Percentiles rank a stretch among this genome's conserved stretches.
These are phyloP conservation scores for Cucumis melo DNA, from an alignment of 306 rosid species.

Conservation along the genomic window DNA sequence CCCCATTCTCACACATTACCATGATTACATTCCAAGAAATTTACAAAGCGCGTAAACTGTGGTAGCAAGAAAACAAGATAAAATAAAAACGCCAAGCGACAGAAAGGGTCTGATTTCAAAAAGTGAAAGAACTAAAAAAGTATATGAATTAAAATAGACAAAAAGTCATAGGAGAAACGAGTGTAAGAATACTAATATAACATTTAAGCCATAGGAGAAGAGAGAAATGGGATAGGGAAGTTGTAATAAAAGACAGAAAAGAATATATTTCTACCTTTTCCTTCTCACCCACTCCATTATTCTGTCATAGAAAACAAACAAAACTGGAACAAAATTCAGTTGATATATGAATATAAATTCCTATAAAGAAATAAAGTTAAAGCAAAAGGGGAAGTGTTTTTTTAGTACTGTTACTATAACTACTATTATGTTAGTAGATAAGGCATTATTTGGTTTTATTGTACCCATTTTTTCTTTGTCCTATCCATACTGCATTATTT, in stretches of 20 bases:
- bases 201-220: not conserved
- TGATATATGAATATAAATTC: too few relatives aligned
- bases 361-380: not conserved
- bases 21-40: too few relatives aligned
- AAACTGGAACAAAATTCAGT: not conserved
- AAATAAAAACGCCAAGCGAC: too few relatives aligned
- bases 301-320: not conserved
- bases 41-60: too few relatives aligned
- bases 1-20: too few relatives aligned
- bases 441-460: not conserved
- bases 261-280: not conserved
- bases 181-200: not conserved
- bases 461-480: not conserved
- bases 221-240: not conserved
- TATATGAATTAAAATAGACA: not conserved
- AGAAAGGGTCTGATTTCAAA: too few relatives aligned
- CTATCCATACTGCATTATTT: not conserved
- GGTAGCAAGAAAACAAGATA: too few relatives aligned
- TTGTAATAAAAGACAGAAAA: not conserved
- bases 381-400: not conserved
- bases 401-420: not conserved
- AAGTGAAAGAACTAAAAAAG: too few relatives aligned
- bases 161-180: too few relatives aligned
- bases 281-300: not conserved
- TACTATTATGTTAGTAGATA: not conserved